A percentile compares a stretch with the other conserved stretches of the same genome.
phyloP scores from a whole-genome alignment of 2,329 filamentous ascomycete genomes.

The Colletotrichum paranaense region DNA sequence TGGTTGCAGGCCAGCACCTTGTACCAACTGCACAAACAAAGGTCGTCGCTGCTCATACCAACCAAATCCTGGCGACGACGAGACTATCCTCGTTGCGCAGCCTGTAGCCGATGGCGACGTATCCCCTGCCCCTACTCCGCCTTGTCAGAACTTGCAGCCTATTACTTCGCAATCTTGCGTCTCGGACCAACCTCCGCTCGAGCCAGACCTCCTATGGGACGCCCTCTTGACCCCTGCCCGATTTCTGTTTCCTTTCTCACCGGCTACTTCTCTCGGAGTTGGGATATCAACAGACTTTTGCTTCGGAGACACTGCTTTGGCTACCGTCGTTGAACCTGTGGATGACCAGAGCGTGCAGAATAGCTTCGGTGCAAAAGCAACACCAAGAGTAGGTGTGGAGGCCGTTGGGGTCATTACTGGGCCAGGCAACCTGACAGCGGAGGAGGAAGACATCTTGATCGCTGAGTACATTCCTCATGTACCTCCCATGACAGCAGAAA shows the following conservation, averaged over 20 bases:
- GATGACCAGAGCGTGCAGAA: neutral
- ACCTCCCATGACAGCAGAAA: neutral
- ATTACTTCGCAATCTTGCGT: neutral
- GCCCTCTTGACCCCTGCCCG: conserved; percentile 4
- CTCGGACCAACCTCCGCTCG: neutral
- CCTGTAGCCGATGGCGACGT: neutral
- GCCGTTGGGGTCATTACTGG: neutral
- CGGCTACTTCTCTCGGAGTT: neutral
- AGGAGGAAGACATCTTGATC: neutral
- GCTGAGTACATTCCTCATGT: neutral
- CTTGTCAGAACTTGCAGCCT: neutral
- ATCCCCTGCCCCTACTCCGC: neutral
- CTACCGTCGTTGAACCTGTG: neutral
- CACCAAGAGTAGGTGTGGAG: neutral
- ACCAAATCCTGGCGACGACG: neutral
- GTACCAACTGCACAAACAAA: conserved; percentile 11
- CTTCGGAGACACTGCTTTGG: neutral
- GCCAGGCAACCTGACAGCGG: neutral
- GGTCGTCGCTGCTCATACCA: conserved; percentile 4
- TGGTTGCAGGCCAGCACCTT: conserved; percentile 1
- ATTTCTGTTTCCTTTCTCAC: conserved; percentile 10
- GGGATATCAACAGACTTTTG: neutral
- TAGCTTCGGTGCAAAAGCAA: too few species aligned
- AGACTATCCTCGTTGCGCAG: neutral
- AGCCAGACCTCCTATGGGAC: conserved; percentile 4